Evolutionary conservation across 73 alveolate genomes (phyloP).

Genomic region (Symbiodinium natans): DNA sequence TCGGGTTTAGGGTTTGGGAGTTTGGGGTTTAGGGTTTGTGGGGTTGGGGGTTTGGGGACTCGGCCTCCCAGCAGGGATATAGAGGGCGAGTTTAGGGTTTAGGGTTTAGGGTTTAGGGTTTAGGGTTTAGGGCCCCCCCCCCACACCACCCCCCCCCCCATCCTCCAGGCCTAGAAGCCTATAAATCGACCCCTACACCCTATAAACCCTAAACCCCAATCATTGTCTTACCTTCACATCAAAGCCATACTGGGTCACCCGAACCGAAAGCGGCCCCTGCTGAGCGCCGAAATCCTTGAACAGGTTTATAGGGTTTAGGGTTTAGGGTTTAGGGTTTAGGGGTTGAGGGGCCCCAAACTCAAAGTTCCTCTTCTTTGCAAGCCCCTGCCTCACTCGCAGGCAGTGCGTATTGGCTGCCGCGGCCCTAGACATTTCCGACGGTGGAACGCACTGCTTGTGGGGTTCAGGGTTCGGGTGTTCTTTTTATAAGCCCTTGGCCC

Average conservation of each 20-base stretch:
- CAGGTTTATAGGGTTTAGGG: no score
- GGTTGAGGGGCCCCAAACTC: background rate
- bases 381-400: background rate
- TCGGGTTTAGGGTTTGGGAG: no score
- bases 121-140: no score
- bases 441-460: background rate
- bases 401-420: background rate
- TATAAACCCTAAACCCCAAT: no score
- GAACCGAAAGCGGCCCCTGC: no score
- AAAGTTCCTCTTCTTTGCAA: background rate
- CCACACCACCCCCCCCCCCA: no score
- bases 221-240: no score
- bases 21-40: background rate
- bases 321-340: background rate
- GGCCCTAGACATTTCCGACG: background rate
- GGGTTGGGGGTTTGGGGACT: background rate
- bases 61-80: no score
- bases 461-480: background rate
- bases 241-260: no score
- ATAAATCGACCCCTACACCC: no score
- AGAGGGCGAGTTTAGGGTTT: background rate
- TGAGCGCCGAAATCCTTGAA: no score
- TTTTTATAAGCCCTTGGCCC: background rate
- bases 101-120: background rate
- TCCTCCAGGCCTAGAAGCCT: no score